Evolutionary conservation across 2,329 filamentous ascomycete species (phyloP).

Genomic region (Cladobotryum protrusum): DNA sequence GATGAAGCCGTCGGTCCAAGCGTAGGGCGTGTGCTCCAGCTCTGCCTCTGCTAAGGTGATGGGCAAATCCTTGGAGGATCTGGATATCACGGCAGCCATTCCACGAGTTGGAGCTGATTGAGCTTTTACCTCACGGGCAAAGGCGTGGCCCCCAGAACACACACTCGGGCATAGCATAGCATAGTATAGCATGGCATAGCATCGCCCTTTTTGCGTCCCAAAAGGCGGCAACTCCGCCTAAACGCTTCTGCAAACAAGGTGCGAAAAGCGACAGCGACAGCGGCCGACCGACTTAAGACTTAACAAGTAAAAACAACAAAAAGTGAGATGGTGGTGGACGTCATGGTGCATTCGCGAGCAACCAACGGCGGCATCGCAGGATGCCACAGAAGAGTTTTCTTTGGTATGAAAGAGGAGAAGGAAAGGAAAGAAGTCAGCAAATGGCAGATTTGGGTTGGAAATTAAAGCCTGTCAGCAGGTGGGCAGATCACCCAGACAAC

Average conservation of each 20-base stretch:
- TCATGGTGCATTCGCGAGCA: background rate
- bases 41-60: too few species aligned
- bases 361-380: background rate
- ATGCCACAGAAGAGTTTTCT: background rate
- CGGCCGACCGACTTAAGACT: too few species aligned
- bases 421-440: slow-evolving; percentile 2
- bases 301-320: too few species aligned
- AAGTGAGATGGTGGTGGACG: background rate
- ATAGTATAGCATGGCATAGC: too few species aligned
- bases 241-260: background rate
- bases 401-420: background rate
- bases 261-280: background rate
- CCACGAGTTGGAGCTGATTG: background rate
- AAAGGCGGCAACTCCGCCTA: background rate
- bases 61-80: background rate
- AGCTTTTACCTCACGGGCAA: too few species aligned
- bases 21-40: too few species aligned
- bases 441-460: slow-evolving; percentile 7
- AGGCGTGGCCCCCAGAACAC: too few species aligned
- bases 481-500: slow-evolving; percentile 1
- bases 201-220: background rate
- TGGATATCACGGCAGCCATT: background rate
- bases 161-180: too few species aligned
- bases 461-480: slow-evolving; percentile 8
- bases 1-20: too few species aligned